A percentile compares a stretch with the other conserved stretches of the same genome.
Evolutionary conservation across 164 flowering plant species (phyloP).

Genomic region (Piper longum): DNA sequence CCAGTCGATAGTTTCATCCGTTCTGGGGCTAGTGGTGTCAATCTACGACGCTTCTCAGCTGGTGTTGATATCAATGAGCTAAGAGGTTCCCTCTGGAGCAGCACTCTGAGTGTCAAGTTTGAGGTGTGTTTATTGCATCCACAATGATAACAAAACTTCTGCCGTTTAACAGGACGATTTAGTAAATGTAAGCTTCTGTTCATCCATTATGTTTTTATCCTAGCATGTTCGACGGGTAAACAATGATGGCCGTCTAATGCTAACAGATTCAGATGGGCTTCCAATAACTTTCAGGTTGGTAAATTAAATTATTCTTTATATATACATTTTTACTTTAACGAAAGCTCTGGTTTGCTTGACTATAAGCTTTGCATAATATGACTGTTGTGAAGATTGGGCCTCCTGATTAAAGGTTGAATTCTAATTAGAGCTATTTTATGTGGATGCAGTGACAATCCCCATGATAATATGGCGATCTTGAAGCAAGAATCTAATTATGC

Average conservation of each 20-base stretch:
- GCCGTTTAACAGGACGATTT: background rate
- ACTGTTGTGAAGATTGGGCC: background rate
- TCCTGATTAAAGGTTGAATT: background rate
- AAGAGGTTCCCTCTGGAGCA: constrained; percentile 71
- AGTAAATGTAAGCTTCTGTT: background rate
- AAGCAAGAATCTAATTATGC: constrained; percentile 84
- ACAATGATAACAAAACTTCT: background rate
- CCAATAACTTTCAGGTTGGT: constrained; percentile 87
- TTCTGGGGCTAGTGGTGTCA: constrained; percentile 75
- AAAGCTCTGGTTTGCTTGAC: background rate
- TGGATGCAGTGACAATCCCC: constrained; percentile 49
- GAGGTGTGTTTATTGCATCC: constrained; percentile 33
- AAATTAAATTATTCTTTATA: background rate
- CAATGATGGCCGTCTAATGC: constrained; percentile 70
- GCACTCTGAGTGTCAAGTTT: constrained; percentile 70
- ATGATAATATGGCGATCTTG: constrained; percentile 79
- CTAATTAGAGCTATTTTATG: constrained; percentile 3
- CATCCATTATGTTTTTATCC: background rate
- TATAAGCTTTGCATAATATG: background rate
- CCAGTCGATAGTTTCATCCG: constrained; percentile 78
- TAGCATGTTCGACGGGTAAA: constrained; percentile 68
- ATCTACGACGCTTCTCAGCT: constrained; percentile 56
- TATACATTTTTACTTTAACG: background rate
- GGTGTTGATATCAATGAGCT: constrained; percentile 80
- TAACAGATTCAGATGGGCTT: constrained; percentile 72